Evolutionary conservation across 2,329 filamentous ascomycete species (phyloP), one percentile per base, ranked within the genome.

Genomic region (Beauveria sp.): DNA sequence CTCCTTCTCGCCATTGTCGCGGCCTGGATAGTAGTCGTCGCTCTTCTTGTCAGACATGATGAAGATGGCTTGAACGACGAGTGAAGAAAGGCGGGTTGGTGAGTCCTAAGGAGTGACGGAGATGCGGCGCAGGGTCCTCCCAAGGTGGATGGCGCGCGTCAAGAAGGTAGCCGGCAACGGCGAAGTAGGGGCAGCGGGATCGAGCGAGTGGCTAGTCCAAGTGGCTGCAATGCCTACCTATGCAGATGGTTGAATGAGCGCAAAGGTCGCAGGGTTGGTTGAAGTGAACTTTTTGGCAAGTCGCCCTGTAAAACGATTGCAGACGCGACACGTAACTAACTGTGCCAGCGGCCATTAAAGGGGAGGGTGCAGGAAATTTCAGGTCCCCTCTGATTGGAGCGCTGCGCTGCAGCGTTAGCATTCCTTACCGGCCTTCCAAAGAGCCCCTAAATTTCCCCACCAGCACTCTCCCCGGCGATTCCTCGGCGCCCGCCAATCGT

Each of bases 31-130:
- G 61, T 51, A 52, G 56, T 63, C 61, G 47, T 63, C 61, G 46
- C 37, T 60, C 44, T 60, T 59, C 56, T 63, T 63, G 40, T 59
- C 61, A 18, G 61, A 63, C 61, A 60, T 60, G 44, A 40, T 60
- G 34, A 48, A 43, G 26, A 52, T 26, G 28, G 24, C 14, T 46
- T 51, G 52, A 41, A 22, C 22, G 41, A 37, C 37, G 43, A 46
- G 30, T 48, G 26, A n/a, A 50, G n/a, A 24, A 14, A 48, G 18
- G n/a, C 30, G 28, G 8, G 40, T n/a, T 53, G 40, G 20, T 46
- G 56, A 55, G 54, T 47, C 26, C 18, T 22, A 46, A 20, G 41
- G 41, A 18, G 53, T 12, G 10, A 37, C 16, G 43, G 6, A 22
- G 47, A 20, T 9, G 34, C 28, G 41, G 26, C 40, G 20, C 26